Evolutionary conservation across 225 moss, liverwort and hornwort species (phyloP).

Genomic region (Lunularia cruciata): DNA sequence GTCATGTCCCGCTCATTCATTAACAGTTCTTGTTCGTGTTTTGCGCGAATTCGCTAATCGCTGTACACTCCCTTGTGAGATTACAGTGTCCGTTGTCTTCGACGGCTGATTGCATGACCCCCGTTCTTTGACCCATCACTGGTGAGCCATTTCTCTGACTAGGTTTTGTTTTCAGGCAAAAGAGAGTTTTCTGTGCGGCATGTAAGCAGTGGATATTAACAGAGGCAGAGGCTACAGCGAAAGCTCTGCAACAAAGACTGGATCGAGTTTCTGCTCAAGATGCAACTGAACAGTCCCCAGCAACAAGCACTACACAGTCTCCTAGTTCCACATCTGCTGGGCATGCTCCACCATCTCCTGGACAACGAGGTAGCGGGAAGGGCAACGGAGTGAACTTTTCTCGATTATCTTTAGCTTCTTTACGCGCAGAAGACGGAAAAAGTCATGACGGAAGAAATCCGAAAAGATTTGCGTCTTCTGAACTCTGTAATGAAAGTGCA

Average conservation of each 20-base stretch:
- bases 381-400: slow-evolving; percentile 32
- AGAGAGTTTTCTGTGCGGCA: slow-evolving; percentile 69
- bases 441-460: slow-evolving; percentile 36
- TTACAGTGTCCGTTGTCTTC: no score
- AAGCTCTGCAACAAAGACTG: slow-evolving; percentile 32
- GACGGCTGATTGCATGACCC: no score
- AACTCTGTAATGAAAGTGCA: slow-evolving; percentile 24
- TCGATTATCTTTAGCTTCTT: slow-evolving; percentile 23
- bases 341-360: slow-evolving; percentile 19
- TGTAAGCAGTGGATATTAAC: slow-evolving; percentile 88
- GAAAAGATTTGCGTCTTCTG: slow-evolving; percentile 40
- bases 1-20: no score
- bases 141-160: no score
- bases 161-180: slow-evolving; percentile 50
- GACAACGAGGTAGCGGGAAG: slow-evolving; percentile 14
- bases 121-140: no score
- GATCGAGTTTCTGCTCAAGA: slow-evolving; percentile 32
- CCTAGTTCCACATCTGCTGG: not conserved
- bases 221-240: slow-evolving; percentile 52
- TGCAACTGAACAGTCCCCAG: slow-evolving; percentile 20
- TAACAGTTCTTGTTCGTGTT: no score
- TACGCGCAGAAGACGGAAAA: slow-evolving; percentile 38
- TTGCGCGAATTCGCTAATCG: no score
- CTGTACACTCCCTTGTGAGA: no score
- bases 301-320: slow-evolving; percentile 9